Evolutionary conservation across 179 eudicot species (phyloP), one percentile per base, ranked within the genome.

Genomic region (Spinacia oleracea): DNA sequence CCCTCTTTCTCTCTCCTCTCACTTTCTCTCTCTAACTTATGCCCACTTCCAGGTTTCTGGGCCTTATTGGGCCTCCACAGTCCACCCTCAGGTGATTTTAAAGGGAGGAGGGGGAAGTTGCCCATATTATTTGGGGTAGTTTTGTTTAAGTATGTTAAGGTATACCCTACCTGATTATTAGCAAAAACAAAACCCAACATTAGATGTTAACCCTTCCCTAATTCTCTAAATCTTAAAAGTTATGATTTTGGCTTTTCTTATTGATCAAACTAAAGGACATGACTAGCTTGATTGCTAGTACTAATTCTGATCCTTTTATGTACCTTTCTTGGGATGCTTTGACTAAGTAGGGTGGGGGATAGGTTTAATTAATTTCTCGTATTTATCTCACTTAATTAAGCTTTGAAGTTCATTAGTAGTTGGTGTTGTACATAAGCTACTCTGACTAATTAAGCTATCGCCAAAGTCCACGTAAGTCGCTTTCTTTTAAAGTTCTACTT

Each of bases 1-100:
- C 73, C 21, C 42, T 53, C 31, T 53, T 50, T 65, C 74, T 65
- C 46, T 11, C 60, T 62, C 4, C 0, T 0, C 9, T 12, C 1
- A 2, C 46, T 64, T 12, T 25, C 16, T 1, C 11, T 69, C 18
- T 42, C 21, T 23, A 40, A 11, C 0, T 0, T 11, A 1, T 38
- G 18, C 42, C 56, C 40, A 59, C 51, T 1, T 75, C 40, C 43
- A 32, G 27, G 25, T 46, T 50, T 4, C 34, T 82, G 84, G 84
- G 84, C 81, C 84, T 73, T 18, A 9, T 67, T 82, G 81, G 84
- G 84, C 84, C 81, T 82, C 71, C 74, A 35, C 38, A 35, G 38
- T 35, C 38, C 38, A 77, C 79, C 20, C 74, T 76, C 84, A 81
- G 84, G 84, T 81, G 80, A 48, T 77, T 77, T 76, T 62, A 2